Base-by-base conservation (phyloP, 495 filamentous ascomycete genomes). In the Talaromyces trachyspermus region DNA sequence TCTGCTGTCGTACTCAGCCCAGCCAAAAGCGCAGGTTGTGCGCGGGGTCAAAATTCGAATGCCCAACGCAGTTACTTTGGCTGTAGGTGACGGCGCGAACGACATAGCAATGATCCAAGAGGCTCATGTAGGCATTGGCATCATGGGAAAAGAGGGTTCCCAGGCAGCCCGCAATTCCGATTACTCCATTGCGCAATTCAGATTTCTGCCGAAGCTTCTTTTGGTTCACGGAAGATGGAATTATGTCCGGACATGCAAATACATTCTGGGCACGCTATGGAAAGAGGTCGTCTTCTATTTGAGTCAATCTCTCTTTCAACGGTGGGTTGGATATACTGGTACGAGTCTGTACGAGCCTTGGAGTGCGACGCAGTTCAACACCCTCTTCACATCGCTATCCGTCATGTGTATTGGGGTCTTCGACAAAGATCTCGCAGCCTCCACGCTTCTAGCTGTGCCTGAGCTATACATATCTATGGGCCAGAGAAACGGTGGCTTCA, bases 51-150 rank as follows among this genome's bases (percentile, higher is more conserved):
- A 88, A 14, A 77, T 72, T 14, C 81, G 82, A 39, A 77, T 89
- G 40, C 76, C 79, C 17, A 77, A 80, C 41, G 79, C 83, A 3
- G 77, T 95, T 41, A 96, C 90, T 0, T 72, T 96, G 14, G 89
- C 90, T 19, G 95, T 96, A 56, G 90, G 90, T 18, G 90, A 96
- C 54, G 90, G 90, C 36, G 89, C 88, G 32, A 96, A 96, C 54
- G 90, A 96, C 56, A 90, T 95, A 50, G 86, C 90, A 49, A 96
- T 96, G 90, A 95, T 96, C 49, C 86, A 91, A 55, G 87, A 92
- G 50, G 86, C 89, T 0, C 87, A 95, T 58, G 89, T 96, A 20
- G 90, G 90, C 26, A 87, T 96, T 49, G 90, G 90, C 23, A 94
- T 96, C 52, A 88, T 87, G 10, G 90, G 90, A 3, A 90, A 90